Conservation (phyloP, 2,329 filamentous ascomycete genomes). For the Chrysoporthe cubensis region DNA sequence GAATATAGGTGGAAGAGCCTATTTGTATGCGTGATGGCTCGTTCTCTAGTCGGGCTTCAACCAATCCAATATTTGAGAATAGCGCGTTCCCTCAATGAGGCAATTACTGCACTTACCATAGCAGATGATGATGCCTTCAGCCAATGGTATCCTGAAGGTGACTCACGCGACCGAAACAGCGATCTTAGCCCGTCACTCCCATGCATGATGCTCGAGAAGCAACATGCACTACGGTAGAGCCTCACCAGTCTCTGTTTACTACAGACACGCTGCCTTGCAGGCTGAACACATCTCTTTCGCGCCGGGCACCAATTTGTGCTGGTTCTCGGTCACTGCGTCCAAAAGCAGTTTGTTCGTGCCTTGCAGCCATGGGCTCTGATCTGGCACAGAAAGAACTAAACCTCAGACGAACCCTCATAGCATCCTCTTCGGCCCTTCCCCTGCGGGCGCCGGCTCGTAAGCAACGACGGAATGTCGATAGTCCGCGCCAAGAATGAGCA, state of each 20-base stretch:
- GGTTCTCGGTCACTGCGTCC: not conserved
- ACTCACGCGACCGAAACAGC: not conserved
- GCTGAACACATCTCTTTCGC: not conserved
- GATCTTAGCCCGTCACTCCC: not conserved
- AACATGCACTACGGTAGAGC: not conserved
- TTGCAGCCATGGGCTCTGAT: too few relatives aligned
- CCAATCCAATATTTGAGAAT: not conserved
- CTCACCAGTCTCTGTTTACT: not conserved
- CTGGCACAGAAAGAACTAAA: not conserved
- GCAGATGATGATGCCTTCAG: not conserved
- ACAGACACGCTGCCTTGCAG: not conserved
- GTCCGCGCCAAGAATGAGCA: not conserved
- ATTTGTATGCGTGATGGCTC: not conserved
- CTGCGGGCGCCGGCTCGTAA: not conserved
- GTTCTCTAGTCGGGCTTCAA: not conserved
- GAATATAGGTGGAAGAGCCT: not conserved
- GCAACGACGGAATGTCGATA: not conserved
- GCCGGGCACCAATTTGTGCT: not conserved
- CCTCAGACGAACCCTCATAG: not conserved
- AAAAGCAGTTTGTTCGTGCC: not conserved
- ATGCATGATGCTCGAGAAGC: not conserved
- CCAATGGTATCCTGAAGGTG: not conserved
- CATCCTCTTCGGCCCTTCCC: not conserved
- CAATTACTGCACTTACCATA: not conserved
- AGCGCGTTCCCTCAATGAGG: not conserved